Evolutionary conservation across 1,139 yeast species (phyloP).

Genomic region (Geotrichum reessii): DNA sequence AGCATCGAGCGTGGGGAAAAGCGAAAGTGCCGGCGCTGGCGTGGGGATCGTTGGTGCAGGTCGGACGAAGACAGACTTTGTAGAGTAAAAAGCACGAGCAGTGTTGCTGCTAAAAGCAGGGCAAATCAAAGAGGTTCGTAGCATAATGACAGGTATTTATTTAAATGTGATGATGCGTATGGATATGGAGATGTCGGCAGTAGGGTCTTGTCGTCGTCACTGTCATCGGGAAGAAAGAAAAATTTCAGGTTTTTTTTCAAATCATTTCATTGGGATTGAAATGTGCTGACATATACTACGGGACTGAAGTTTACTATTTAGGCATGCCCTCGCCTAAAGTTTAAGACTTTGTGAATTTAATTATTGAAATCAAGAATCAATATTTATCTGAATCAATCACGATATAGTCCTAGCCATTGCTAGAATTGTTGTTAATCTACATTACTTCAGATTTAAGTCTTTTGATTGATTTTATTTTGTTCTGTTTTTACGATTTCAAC

Average conservation of each 20-base stretch:
- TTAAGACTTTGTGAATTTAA: background rate
- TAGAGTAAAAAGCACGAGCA: conserved; percentile 9
- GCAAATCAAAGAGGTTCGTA: conserved; percentile 2
- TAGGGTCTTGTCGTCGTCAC: background rate
- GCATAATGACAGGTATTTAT: background rate
- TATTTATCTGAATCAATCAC: background rate
- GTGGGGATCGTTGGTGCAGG: conserved; percentile 13
- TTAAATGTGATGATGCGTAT: background rate
- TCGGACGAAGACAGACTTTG: conserved; percentile 3
- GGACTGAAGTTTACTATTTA: conserved; percentile 7
- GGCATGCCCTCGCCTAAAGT: background rate
- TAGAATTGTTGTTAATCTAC: background rate
- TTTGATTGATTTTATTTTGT: background rate
- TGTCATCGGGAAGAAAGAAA: background rate
- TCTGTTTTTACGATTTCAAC: background rate
- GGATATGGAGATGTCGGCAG: background rate
- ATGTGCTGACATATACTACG: conserved; percentile 8
- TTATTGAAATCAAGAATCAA: background rate
- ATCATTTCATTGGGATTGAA: conserved; percentile 9
- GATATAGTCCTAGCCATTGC: background rate
- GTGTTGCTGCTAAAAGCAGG: background rate
- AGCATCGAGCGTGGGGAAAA: conserved; percentile 17
- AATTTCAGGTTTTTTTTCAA: background rate
- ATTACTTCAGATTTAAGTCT: background rate
- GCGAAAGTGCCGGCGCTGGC: conserved; percentile 10